Evolutionary conservation across 106 monocot genomes (phyloP).

Genomic region (Dendrobium nobile): DNA sequence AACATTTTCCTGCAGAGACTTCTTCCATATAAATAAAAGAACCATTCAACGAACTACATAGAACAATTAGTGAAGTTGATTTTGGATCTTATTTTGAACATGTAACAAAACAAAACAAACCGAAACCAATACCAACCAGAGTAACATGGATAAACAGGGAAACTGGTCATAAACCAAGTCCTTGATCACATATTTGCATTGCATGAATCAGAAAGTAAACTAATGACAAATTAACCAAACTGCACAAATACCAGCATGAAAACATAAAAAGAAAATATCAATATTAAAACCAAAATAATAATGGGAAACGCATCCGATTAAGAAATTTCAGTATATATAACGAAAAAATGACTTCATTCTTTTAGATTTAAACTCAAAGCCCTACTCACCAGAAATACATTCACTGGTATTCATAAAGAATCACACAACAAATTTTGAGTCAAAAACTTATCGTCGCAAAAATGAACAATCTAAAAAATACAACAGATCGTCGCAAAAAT

Average conservation of each 20-base stretch:
- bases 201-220: not conserved
- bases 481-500: too few relatives aligned
- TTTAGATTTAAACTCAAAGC: not conserved
- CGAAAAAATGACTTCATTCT: not conserved
- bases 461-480: too few relatives aligned
- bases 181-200: not conserved
- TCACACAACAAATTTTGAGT: not conserved
- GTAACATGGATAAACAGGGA: not conserved
- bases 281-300: not conserved
- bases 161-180: not conserved
- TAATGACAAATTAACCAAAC: not conserved
- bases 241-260: not conserved
- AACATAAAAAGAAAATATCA: not conserved
- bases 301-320: not conserved
- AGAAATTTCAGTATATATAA: not conserved
- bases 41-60: not conserved
- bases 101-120: not conserved
- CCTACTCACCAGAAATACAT: too few relatives aligned
- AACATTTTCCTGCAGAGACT: constrained; percentile 1
- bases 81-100: not conserved
- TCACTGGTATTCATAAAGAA: not conserved
- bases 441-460: too few relatives aligned
- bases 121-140: not conserved
- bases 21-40: not conserved
- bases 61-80: not conserved